Percentiles rank a stretch among this genome's conserved stretches.
phyloP scores from a whole-genome alignment of 768 basidiomycete species.

The Suillus alpinus region DNA sequence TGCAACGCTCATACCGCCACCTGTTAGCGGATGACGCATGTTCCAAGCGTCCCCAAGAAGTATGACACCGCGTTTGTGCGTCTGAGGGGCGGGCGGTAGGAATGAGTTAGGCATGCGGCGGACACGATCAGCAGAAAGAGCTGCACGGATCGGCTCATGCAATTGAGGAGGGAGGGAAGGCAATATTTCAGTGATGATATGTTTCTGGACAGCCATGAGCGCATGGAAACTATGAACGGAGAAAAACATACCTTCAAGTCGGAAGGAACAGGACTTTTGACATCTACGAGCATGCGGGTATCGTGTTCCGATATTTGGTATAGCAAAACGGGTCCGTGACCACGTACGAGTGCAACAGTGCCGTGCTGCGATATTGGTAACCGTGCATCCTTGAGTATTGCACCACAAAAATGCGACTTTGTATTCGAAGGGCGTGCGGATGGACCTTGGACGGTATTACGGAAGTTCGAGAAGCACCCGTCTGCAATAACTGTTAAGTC shows the following conservation, averaged over 20 bases:
- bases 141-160: conserved; percentile 59
- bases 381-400: conserved; percentile 72
- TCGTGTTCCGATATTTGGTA: conserved; percentile 90
- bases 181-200: conserved; percentile 70
- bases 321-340: conserved; percentile 82
- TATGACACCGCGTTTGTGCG: conserved; percentile 65
- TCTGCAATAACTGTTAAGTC: conserved; percentile 88
- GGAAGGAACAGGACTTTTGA: conserved; percentile 78
- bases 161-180: conserved; percentile 79
- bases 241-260: conserved; percentile 61
- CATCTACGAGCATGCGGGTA: conserved; percentile 91
- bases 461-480: conserved; percentile 94
- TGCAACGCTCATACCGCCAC: conserved; percentile 98
- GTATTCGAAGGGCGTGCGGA: conserved; percentile 49
- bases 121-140: conserved; percentile 77
- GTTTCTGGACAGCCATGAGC: conserved; percentile 38
- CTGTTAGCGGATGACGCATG: conserved; percentile 98
- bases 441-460: conserved; percentile 59
- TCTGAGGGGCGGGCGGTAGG: conserved; percentile 77
- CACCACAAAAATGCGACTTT: conserved; percentile 81
- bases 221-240: conserved; percentile 1
- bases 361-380: conserved; percentile 78
- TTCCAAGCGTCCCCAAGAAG: conserved; percentile 97
- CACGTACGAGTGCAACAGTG: conserved; percentile 79
- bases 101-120: conserved; percentile 96